Evolutionary conservation across 371 early-diverging fungal species (phyloP), one percentile per base, ranked within the genome.

Genomic region (Mortierella polycephala): DNA sequence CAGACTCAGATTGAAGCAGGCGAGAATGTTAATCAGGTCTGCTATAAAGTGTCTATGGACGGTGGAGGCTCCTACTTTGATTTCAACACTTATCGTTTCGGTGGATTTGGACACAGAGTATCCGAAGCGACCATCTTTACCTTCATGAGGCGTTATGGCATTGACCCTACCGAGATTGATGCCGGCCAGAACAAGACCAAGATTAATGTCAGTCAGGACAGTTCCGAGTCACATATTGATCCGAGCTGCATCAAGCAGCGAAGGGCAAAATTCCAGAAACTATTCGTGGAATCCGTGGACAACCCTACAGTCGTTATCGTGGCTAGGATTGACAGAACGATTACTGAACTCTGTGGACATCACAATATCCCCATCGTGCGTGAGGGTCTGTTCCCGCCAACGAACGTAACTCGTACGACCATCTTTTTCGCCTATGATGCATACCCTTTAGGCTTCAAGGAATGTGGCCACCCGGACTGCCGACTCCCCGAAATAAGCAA

Each of bases 101-200:
- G 55, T 13, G 65, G 68, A 23, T 67, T 64, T 40, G 68, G 76
- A 13, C 13, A 51, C 62, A 59, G n/a, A 42, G 76, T 76, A 37
- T 64, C 76, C 0, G n/a, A 71, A 45, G 54, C 20, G 18, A 76
- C 76, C 18, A 76, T 76, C 0, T 70, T 76, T 30, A 44, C 70
- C 12, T 67, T 63, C 49, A 76, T 76, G 76, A 63, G 44, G 20
- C 67, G 76, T 20, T 75, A 75, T 39, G 67, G 66, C 18, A 69
- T 75, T 41, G 55, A 69, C 13, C 75, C 75, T 30, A 45, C 52
- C 20, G 41, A 30, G 30, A 74, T 74, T 30, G 50, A 50, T 12
- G 18, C 1, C 18, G 13, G 8, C 51, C 8, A 51, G 51, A 2
- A 4, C 14, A 51, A 1, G 51, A 46, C 16, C 46, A 51, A 16